These are phyloP conservation scores for Sporothrix mexicana DNA, from an alignment of 2,329 filamentous ascomycete genomes.

Conservation along the genomic window DNA sequence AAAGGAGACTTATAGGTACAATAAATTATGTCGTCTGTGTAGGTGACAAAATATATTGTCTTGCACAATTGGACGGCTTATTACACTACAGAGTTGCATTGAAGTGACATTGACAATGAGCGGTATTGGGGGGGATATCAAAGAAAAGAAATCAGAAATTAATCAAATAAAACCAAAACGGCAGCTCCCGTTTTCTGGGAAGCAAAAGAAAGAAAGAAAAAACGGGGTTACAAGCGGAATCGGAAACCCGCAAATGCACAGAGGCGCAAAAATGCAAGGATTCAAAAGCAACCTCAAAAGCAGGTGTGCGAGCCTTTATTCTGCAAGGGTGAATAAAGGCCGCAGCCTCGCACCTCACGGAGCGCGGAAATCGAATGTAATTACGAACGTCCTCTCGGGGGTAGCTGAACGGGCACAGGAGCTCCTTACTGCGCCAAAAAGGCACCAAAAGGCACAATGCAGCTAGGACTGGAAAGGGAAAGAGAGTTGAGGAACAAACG, in stretches of 20 bases:
- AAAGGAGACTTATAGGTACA: background rate
- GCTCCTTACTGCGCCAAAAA: background rate
- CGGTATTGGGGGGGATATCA: too few relatives aligned
- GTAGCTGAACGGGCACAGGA: background rate
- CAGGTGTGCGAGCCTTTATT: too few relatives aligned
- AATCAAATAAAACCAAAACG: background rate
- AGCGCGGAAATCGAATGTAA: conserved; percentile 36
- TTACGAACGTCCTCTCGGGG: conserved; percentile 34
- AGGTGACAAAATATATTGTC: background rate
- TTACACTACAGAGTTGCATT: conserved; percentile 17
- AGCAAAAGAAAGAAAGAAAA: background rate
- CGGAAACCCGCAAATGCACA: too few relatives aligned
- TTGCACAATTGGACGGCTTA: background rate
- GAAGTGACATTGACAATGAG: background rate
- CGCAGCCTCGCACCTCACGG: conserved; percentile 28
- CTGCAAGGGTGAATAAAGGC: background rate
- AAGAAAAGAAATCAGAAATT: background rate
- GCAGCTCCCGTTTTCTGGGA: conserved; percentile 19
- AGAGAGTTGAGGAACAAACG: background rate
- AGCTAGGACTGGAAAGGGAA: conserved; percentile 10
- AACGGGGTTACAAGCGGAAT: background rate
- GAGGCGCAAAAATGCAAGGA: background rate
- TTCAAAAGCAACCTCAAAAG: background rate
- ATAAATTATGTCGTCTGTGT: background rate
- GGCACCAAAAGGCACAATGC: background rate